Conservation (phyloP, 495 filamentous ascomycete species). For the Tuber melanosporum region DNA sequence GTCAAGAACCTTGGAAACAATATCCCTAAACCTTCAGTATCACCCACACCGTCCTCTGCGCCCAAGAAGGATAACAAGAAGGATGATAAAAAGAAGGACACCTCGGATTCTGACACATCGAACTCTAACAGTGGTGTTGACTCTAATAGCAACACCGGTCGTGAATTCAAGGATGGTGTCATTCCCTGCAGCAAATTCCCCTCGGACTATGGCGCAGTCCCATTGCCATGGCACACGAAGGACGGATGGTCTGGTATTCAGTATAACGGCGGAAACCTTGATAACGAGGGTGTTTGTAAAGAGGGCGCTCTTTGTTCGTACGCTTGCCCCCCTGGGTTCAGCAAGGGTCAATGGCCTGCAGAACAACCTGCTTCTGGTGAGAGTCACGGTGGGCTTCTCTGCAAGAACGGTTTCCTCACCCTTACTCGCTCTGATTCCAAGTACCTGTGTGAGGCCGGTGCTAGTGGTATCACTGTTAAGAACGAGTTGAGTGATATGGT, state of each 20-base stretch:
- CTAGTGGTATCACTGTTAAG: constrained; percentile 60
- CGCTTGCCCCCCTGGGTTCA: constrained; percentile 82
- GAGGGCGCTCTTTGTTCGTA: constrained; percentile 79
- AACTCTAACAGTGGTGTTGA: constrained; percentile 54
- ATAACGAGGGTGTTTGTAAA: constrained; percentile 52
- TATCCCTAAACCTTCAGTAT: neutral
- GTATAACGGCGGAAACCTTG: constrained; percentile 59
- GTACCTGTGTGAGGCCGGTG: constrained; percentile 69
- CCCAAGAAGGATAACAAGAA: neutral
- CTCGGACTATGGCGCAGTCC: constrained; percentile 70
- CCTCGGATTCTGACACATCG: neutral
- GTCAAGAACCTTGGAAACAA: neutral
- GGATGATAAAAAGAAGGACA: neutral
- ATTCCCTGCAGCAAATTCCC: constrained; percentile 70
- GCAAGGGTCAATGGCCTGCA: constrained; percentile 86
- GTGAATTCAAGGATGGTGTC: constrained; percentile 66
- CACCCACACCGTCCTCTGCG: neutral
- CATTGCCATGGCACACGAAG: constrained; percentile 60
- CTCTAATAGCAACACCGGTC: constrained; percentile 41
- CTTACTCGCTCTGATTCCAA: constrained; percentile 62
- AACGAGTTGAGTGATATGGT: constrained; percentile 63
- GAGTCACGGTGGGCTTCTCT: constrained; percentile 82
- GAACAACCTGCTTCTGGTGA: constrained; percentile 74
- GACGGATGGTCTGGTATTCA: constrained; percentile 81
- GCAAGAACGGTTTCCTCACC: constrained; percentile 71